Percentiles rank a stretch among this genome's conserved stretches.
Conservation (phyloP, 73 alveolate species). For the Paramecium tetraurelia region DNA sequence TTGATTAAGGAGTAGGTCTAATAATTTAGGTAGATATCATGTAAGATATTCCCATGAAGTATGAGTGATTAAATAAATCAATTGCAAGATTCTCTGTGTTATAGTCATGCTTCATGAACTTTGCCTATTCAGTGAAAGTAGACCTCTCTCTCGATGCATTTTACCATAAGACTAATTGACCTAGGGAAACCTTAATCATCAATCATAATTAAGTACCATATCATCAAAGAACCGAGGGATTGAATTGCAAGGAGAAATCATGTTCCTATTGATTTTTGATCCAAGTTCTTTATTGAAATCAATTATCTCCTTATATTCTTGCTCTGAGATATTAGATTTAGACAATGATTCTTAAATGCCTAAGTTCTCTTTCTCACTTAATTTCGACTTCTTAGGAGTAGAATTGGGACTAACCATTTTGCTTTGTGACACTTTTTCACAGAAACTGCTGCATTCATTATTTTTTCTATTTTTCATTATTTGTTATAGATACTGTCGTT, state of each 20-base stretch:
- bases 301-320: neutral
- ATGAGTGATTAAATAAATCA: neutral
- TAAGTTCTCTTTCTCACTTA: neutral
- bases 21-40: neutral
- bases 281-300: neutral
- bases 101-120: neutral
- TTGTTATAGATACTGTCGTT: neutral
- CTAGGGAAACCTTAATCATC: neutral
- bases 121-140: neutral
- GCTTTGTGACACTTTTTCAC: neutral
- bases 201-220: neutral
- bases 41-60: neutral
- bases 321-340: neutral
- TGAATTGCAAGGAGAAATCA: neutral
- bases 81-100: neutral
- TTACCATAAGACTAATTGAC: neutral
- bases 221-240: slow-evolving; percentile 20
- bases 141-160: neutral
- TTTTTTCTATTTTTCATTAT: neutral
- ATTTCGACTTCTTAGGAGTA: neutral
- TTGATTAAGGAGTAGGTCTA: slow-evolving; percentile 4
- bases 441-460: neutral
- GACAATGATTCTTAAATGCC: neutral
- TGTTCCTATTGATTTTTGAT: neutral
- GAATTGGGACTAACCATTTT: neutral